phyloP scores from a whole-genome alignment of 1,284 basidiomycete genomes.

The Lentinus polychrous region DNA sequence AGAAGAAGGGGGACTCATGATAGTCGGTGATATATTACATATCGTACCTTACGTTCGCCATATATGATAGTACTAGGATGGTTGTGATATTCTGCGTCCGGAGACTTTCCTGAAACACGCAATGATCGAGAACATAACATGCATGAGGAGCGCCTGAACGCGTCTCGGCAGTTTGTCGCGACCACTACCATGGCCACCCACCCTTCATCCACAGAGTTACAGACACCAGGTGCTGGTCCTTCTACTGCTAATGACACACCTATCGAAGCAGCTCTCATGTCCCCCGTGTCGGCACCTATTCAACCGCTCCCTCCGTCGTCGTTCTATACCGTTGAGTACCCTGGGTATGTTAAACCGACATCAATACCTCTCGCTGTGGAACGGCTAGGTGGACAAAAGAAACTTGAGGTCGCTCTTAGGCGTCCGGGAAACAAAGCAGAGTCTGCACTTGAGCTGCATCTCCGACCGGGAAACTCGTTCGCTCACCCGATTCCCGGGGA shows the following conservation, averaged over 20 bases:
- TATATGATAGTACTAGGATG: not conserved
- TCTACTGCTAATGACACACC: not conserved
- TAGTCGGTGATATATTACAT: not conserved
- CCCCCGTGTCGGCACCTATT: not conserved
- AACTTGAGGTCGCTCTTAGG: constrained; percentile 71
- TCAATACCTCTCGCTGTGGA: constrained; percentile 61
- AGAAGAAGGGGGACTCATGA: not conserved
- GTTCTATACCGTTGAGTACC: constrained; percentile 85
- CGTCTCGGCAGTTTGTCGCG: not conserved
- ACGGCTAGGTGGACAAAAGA: constrained; percentile 60
- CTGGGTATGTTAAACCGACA: constrained; percentile 66
- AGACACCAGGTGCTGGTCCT: constrained; percentile 12
- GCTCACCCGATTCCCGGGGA: constrained; percentile 80
- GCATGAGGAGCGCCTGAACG: too few relatives aligned
- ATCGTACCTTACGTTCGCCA: not conserved
- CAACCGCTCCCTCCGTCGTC: constrained; percentile 50
- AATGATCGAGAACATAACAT: not conserved
- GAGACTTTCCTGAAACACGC: constrained; percentile 1
- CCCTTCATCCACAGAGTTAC: constrained; percentile 12
- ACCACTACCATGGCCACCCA: not conserved
- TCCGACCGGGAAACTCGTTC: constrained; percentile 68
- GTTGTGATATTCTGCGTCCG: not conserved
- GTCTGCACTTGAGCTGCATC: constrained; percentile 64
- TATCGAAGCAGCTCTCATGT: not conserved
- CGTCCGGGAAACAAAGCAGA: constrained; percentile 52